Base-by-base conservation (phyloP, 2,329 filamentous ascomycete genomes). In the Penicillium sp. region DNA sequence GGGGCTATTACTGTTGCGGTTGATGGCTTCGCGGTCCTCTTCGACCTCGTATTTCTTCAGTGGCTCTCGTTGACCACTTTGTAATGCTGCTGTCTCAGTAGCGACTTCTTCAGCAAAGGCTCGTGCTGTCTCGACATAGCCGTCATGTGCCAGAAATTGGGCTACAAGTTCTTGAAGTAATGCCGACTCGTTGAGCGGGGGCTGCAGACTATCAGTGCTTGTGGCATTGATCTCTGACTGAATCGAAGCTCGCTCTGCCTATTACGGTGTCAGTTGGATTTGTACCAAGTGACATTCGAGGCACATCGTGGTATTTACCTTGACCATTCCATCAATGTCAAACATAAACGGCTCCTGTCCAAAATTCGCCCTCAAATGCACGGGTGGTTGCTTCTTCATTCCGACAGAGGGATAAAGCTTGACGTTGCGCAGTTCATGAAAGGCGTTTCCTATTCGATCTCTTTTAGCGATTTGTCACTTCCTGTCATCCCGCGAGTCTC, bases 131-230 rank as follows among this genome's bases (percentile, higher is more conserved):
- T 97, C 94, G 7, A 97, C 89, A 68, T 97, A 98, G 61, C 95
- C 95, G 70, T 98, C 95, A 69, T 98, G 94, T 40, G 93, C 91
- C 14, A 99, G 81, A 68, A 96, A 98, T 76, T 97, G 93, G 42
- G 93, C 84, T 19, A 94, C 87, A 59, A 98, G 81, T 68, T 90
- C 86, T 73, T 97, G 93, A 40, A 97, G 87, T 52, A 98, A 83
- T 28, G 90, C 83, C 1, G 87, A 89, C 76, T 97, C 94, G 62
- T 85, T 86, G 64, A 91, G 80, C 2, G 83, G 82, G 2, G 87
- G 85, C 37, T 87, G 85, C 6, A 95, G 79, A 25, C 75, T 81
- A 30, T 84, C 81, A n/a, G 89, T 84, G 52, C 81, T 82, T 13
- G 84, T 80, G 37, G 75, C 70, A 66, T 84, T 84, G 69, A 96